phyloP scores from a whole-genome alignment of 495 filamentous ascomycete species.

The Aspergillus hancockii region DNA sequence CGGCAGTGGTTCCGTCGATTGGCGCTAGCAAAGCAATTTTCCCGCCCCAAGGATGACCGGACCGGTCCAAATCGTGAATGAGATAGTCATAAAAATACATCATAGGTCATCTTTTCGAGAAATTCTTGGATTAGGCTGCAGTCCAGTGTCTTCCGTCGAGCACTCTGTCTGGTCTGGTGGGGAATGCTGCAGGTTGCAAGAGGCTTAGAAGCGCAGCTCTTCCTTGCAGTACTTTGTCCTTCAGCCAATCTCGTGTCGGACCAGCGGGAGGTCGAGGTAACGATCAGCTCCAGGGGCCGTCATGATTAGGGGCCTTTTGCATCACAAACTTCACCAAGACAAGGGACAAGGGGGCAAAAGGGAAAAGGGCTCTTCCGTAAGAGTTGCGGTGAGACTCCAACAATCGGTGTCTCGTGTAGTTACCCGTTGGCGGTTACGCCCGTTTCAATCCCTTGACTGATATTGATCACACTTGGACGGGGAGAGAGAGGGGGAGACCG shows the following conservation, averaged over 20 bases:
- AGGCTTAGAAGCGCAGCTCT: neutral
- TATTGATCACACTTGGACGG: neutral
- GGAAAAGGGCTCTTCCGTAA: constrained; percentile 3
- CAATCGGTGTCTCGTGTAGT: constrained; percentile 2
- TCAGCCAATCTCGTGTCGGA: neutral
- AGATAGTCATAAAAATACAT: constrained; percentile 3
- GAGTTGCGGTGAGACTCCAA: constrained; percentile 21
- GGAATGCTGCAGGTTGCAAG: constrained; percentile 1
- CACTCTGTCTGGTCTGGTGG: neutral
- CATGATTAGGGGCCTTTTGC: constrained; percentile 11
- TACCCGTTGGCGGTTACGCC: constrained; percentile 1
- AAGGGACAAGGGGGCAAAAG: neutral
- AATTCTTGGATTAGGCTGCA: constrained; percentile 3
- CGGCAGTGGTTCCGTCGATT: neutral
- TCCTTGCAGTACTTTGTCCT: constrained; percentile 5
- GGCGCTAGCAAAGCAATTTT: neutral
- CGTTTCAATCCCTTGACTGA: neutral
- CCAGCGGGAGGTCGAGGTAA: neutral
- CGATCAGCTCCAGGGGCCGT: constrained; percentile 11
- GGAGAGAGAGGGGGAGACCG: neutral
- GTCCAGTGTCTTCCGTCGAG: neutral
- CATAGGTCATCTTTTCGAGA: neutral
- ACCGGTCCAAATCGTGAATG: neutral
- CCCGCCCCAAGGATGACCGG: neutral
- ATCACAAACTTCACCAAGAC: constrained; percentile 11